These are phyloP conservation scores for Flaveria robusta DNA, from an alignment of 129 eudicot species.

Conservation along the genomic window DNA sequence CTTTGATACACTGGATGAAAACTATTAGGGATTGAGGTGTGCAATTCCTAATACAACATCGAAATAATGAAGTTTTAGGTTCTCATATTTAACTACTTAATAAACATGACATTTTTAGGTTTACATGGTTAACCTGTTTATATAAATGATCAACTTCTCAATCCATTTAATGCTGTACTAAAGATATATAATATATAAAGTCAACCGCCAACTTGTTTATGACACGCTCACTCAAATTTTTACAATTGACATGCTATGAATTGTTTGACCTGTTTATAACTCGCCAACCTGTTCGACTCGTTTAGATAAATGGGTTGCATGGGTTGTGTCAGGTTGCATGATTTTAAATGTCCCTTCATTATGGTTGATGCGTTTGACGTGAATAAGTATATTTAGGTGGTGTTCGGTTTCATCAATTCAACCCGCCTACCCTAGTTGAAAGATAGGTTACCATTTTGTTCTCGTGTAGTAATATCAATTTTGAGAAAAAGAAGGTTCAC, in stretches of 20 bases:
- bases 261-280: background rate
- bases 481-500: conserved; percentile 11
- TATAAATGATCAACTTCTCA: background rate
- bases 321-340: background rate
- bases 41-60: too few species aligned
- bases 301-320: background rate
- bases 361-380: background rate
- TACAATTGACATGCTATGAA: background rate
- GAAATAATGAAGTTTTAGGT: too few species aligned
- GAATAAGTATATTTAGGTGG: background rate
- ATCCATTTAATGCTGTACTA: background rate
- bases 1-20: background rate
- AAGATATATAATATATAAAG: too few species aligned
- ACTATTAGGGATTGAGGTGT: background rate
- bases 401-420: background rate
- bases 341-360: background rate
- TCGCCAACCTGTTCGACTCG: background rate
- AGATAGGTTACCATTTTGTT: background rate
- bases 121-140: background rate
- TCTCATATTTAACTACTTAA: background rate
- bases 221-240: background rate
- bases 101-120: background rate
- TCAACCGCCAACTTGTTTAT: background rate
- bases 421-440: background rate
- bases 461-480: background rate